Base-by-base conservation (phyloP, 1,284 basidiomycete genomes). In the Cutaneotrichosporon sp. region DNA sequence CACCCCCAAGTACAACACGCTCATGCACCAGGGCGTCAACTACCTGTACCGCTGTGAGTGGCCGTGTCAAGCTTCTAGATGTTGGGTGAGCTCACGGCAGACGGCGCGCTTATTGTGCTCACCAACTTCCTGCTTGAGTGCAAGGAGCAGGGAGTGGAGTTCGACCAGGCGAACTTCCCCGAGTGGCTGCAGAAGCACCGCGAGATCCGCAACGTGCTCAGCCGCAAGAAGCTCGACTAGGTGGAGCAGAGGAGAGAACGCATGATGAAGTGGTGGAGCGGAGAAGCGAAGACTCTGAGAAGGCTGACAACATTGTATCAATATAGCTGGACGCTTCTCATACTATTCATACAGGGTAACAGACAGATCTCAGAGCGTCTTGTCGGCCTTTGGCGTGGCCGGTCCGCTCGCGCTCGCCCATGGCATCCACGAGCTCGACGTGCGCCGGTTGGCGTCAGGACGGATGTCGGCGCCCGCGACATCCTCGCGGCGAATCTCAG, bases 61-160 rank as follows among this genome's bases (percentile, higher is more conserved):
- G 18, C n/a, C n/a, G n/a, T n/a, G n/a, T n/a, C n/a, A n/a, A n/a
- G n/a, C n/a, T n/a, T n/a, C n/a, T n/a, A 5, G 9, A 50, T 4
- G 4, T n/a, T 16, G 25, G n/a, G n/a, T 9, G 3, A 38, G 24
- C 56, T 54, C 29, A 51, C 45, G 10, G 5, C 79, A 92, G 89
- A 98, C 74, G 94, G 91, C 1, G 89, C 91, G 8, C 82, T 98
- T 51, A 97, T 99, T 69, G 92, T 93, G 8, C 92, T 99, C 66
- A 90, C 97, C 29, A 95, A 97, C 78, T 99, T 97, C 78, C 82
- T 99, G 67, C 87, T 99, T 58, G 95, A 97, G 79, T 85, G 83
- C 74, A 79, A 78, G 55, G 74, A 81, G 33, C 75, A 77, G 50
- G 81, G 74, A 6, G 73, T 75, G 52, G 79, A 84, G 57, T 75